These are phyloP conservation scores for Pseudohalonectria lignicola DNA, from an alignment of 2,329 filamentous ascomycete genomes.

Conservation along the genomic window DNA sequence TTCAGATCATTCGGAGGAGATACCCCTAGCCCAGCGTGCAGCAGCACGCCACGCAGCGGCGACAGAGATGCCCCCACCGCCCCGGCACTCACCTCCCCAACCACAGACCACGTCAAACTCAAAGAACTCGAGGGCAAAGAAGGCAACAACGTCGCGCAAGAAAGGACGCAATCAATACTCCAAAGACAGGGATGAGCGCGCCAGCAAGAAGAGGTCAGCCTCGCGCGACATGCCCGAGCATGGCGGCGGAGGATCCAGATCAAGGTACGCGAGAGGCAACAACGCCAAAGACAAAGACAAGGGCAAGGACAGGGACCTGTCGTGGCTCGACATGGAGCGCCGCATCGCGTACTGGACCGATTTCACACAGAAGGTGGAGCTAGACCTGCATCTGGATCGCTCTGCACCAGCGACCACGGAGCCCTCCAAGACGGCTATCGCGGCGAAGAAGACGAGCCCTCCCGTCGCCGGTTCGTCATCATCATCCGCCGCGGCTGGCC, in stretches of 20 bases:
- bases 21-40: constrained; percentile 35
- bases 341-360: constrained; percentile 3
- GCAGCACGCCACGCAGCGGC: constrained; percentile 16
- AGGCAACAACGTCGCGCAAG: constrained; percentile 54
- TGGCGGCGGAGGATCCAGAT: constrained; percentile 29
- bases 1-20: constrained; percentile 62
- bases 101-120: constrained; percentile 47
- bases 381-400: background rate
- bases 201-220: constrained; percentile 39
- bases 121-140: constrained; percentile 43
- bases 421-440: too few species aligned
- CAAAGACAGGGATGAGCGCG: constrained; percentile 57
- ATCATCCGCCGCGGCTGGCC: too few species aligned
- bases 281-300: background rate
- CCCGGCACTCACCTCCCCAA: constrained; percentile 32
- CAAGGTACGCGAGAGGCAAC: constrained; percentile 19
- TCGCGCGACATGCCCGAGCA: constrained; percentile 39
- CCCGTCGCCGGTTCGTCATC: too few species aligned
- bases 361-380: constrained; percentile 2
- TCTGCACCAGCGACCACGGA: too few species aligned
- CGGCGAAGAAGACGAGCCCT: too few species aligned
- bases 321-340: constrained; percentile 2
- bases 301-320: constrained; percentile 2
- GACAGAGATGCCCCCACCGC: constrained; percentile 13
- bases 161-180: constrained; percentile 76